Evolutionary conservation across 1,284 basidiomycete species (phyloP), one percentile per base, ranked within the genome.

Genomic region (Chalciporus sp.): DNA sequence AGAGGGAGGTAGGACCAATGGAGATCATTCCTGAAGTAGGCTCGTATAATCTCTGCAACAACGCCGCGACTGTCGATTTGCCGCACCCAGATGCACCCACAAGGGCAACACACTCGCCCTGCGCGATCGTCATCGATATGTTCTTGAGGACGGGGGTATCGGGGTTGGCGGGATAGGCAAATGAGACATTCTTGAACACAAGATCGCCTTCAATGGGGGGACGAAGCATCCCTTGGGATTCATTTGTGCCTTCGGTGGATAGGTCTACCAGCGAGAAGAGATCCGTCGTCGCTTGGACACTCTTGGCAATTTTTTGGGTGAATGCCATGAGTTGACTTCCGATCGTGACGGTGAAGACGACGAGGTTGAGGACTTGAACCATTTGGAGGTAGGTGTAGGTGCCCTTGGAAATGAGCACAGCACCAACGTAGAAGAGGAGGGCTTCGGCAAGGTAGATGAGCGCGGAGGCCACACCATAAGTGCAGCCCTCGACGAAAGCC

Each of bases 301-400:
- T 83, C 73, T 93, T 93, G 39, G 89, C 82, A 55, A 95, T 90
- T 59, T 79, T 81, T 60, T 93, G 86, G 40, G 93, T 88, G 74
- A 94, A 95, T 27, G 85, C 81, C 82, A 98, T 87, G 60, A 95
- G 81, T 69, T 94, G 92, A 23, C 88, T 86, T 1, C 93, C 92
- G 60, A 97, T 96, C 3, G 93, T 92, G 56, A 98, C 87, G 7
- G 91, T 88, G 75, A 98, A 98, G 37, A 98, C 86, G 53, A 98
- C 89, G 54, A 98, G 80, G 58, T 95, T 90, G 68, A 97, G 85
- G 23, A 92, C 90, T 72, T 95, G 83, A 43, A 97, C 82, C 89
- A 98, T 93, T 59, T 88, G 83, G 58, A 88, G 78, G 70, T 96
- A 97, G 14, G 84, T 84, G 72, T 96, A 95, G 12, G 81, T 84